Evolutionary conservation across 441 rosid genomes (phyloP).

Genomic region (Gossypium gossypioides): DNA sequence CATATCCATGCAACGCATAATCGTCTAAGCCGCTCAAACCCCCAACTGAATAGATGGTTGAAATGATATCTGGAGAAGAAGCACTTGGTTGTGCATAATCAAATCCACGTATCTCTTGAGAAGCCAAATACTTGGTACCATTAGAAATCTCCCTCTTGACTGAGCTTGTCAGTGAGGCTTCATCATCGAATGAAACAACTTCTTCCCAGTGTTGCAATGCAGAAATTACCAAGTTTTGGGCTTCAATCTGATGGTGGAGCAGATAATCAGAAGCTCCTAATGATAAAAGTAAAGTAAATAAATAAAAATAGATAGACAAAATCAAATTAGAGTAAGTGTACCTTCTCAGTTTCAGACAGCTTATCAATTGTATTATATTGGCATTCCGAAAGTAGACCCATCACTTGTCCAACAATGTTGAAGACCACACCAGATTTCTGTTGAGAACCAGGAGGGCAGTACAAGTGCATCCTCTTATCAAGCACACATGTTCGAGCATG

Average conservation of each 20-base stretch:
- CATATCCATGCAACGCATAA: slow-evolving; percentile 38
- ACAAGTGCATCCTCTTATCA: slow-evolving; percentile 54
- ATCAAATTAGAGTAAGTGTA: slow-evolving; percentile 14
- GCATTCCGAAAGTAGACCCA: slow-evolving; percentile 58
- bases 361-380: slow-evolving; percentile 52
- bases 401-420: slow-evolving; percentile 76
- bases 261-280: slow-evolving; percentile 9
- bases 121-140: slow-evolving; percentile 27
- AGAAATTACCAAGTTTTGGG: slow-evolving; percentile 48
- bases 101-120: slow-evolving; percentile 39
- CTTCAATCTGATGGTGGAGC: slow-evolving; percentile 49
- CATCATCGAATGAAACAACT: slow-evolving; percentile 58
- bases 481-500: slow-evolving; percentile 78
- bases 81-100: slow-evolving; percentile 47
- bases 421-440: slow-evolving; percentile 73
- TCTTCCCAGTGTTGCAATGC: slow-evolving; percentile 57
- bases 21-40: slow-evolving; percentile 49
- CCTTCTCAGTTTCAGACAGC: slow-evolving; percentile 80
- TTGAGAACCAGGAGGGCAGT: slow-evolving; percentile 45
- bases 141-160: slow-evolving; percentile 29
- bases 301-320: neutral
- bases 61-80: slow-evolving; percentile 51
- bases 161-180: slow-evolving; percentile 36
- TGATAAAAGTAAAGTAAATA: slow-evolving; percentile 8
- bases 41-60: slow-evolving; percentile 44